Conservation (phyloP, 306 rosid species). For the Castanea crenata region DNA sequence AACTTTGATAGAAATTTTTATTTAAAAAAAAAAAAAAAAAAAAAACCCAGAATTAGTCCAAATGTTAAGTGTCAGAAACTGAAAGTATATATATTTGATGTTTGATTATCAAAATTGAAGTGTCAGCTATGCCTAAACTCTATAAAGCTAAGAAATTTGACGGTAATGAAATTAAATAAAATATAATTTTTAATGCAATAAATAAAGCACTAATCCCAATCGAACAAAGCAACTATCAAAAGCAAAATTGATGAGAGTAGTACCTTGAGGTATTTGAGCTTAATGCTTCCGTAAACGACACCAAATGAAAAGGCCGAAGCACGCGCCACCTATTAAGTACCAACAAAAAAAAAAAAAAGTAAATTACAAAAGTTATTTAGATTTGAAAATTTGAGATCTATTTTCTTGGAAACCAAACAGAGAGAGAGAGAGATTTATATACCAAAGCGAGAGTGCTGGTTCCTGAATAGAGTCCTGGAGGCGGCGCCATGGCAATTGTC, state of each 20-base stretch:
- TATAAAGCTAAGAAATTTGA: background rate
- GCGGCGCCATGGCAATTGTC: slow-evolving; percentile 60
- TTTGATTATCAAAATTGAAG: background rate
- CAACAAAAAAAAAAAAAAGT: background rate
- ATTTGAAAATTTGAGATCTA: background rate
- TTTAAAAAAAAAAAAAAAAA: background rate
- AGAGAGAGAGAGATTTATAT: background rate
- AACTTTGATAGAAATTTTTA: too few species aligned
- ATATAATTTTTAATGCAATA: too few species aligned
- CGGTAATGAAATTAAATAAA: background rate
- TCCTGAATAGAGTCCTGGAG: slow-evolving; percentile 90
- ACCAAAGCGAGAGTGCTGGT: slow-evolving; percentile 92
- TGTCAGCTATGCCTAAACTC: background rate
- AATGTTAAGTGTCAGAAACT: background rate
- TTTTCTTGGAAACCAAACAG: background rate
- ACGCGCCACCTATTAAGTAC: slow-evolving; percentile 69
- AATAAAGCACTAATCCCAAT: too few species aligned
- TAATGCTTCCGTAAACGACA: slow-evolving; percentile 77
- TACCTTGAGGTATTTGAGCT: slow-evolving; percentile 83
- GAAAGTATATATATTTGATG: background rate
- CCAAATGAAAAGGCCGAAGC: slow-evolving; percentile 86
- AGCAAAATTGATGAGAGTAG: background rate
- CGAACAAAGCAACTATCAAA: background rate
- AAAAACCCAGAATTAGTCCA: background rate
- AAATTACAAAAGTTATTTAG: background rate